A percentile compares a stretch with the other conserved stretches of the same genome.
Conservation (phyloP, 495 filamentous ascomycete species). For the Penicillium longicatenatum region DNA sequence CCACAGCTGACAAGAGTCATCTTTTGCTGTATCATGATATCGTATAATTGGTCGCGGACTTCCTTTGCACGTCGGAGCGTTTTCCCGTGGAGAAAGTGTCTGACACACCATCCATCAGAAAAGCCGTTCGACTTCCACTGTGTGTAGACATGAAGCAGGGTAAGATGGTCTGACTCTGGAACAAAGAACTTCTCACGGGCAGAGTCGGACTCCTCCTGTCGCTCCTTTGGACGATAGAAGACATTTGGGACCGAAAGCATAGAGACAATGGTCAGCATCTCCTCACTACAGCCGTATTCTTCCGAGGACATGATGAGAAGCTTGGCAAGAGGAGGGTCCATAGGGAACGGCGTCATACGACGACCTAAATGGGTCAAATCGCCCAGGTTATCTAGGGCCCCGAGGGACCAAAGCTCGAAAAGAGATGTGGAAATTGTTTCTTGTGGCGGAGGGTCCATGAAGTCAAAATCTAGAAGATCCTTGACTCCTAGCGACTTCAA, state of each 20-base stretch:
- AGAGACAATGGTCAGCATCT: constrained; percentile 97
- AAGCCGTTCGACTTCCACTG: constrained; percentile 93
- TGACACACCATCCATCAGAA: constrained; percentile 87
- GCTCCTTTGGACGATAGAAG: constrained; percentile 96
- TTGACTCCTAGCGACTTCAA: constrained; percentile 94
- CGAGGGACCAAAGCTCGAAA: constrained; percentile 97
- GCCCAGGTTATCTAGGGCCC: constrained; percentile 90
- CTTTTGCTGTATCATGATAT: constrained; percentile 94
- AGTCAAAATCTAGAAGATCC: constrained; percentile 95
- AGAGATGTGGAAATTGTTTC: constrained; percentile 97
- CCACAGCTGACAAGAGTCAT: constrained; percentile 88
- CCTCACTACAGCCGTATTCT: constrained; percentile 90
- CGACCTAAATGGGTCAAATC: constrained; percentile 84
- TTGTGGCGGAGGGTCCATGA: constrained; percentile 98
- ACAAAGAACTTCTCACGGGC: constrained; percentile 99
- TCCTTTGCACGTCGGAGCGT: constrained; percentile 87
- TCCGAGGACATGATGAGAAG: constrained; percentile 84
- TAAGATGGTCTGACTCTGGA: constrained; percentile 94
- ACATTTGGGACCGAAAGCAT: constrained; percentile 97
- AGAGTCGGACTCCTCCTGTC: constrained; percentile 93
- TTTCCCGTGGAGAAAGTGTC: constrained; percentile 93
- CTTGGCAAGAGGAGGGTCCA: constrained; percentile 93
- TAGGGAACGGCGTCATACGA: constrained; percentile 96
- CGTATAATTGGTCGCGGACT: constrained; percentile 87
- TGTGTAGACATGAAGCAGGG: constrained; percentile 91